phyloP scores from a whole-genome alignment of 345 rosid species.

The Hevea brasiliensis region DNA sequence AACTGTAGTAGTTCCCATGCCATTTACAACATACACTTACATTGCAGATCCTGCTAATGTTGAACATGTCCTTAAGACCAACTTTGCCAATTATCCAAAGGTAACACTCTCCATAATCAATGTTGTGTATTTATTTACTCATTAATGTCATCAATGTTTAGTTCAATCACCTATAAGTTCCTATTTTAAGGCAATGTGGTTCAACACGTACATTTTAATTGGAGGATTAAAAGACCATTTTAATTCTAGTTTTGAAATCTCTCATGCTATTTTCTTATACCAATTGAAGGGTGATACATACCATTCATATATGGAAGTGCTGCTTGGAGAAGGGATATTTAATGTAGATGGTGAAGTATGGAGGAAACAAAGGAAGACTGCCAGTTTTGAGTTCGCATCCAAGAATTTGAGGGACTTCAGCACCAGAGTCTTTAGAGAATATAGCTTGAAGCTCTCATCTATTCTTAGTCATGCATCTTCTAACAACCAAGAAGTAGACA shows the following conservation, averaged over 20 bases:
- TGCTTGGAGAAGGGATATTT: constrained; percentile 87
- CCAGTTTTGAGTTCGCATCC: constrained; percentile 95
- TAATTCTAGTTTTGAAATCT: too few relatives aligned
- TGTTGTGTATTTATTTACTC: background rate
- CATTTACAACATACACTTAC: constrained; percentile 80
- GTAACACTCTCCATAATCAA: constrained; percentile 27
- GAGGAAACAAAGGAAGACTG: constrained; percentile 92
- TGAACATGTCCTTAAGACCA: constrained; percentile 85
- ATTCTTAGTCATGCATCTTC: constrained; percentile 61
- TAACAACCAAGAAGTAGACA: constrained; percentile 58
- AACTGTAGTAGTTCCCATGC: constrained; percentile 89
- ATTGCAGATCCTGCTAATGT: constrained; percentile 91
- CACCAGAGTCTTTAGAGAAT: constrained; percentile 79
- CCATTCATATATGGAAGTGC: constrained; percentile 92
- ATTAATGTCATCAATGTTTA: too few relatives aligned
- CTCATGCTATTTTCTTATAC: background rate
- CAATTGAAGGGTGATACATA: constrained; percentile 74
- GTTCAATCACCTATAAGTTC: too few relatives aligned
- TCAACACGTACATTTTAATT: too few relatives aligned
- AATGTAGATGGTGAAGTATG: constrained; percentile 87
- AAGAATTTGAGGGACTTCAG: constrained; percentile 92
- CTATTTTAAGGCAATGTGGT: too few relatives aligned
- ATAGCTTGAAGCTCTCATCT: constrained; percentile 68
- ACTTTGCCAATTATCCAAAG: constrained; percentile 86
- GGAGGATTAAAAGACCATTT: too few relatives aligned